Evolutionary conservation across 2,329 filamentous ascomycete genomes (phyloP).

Genomic region (Passalora sequoiae): DNA sequence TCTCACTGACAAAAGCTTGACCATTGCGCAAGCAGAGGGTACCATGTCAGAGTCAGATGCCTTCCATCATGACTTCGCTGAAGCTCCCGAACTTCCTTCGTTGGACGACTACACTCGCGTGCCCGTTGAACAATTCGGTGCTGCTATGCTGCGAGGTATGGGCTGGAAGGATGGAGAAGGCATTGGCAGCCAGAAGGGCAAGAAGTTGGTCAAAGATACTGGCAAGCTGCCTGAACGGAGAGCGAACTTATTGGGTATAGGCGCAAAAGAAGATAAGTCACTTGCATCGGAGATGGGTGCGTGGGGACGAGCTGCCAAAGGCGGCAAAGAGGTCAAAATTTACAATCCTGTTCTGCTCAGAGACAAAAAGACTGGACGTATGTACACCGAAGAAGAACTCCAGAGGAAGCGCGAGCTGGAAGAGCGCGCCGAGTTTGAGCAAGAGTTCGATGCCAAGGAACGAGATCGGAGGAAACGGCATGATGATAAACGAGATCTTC

Average conservation of each 20-base stretch:
- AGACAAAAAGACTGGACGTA: conserved; percentile 59
- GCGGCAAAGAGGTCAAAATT: conserved; percentile 51
- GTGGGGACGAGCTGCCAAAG: conserved; percentile 64
- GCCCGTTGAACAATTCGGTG: conserved; percentile 91
- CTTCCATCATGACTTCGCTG: conserved; percentile 55
- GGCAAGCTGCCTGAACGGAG: conserved; percentile 63
- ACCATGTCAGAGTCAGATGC: conserved; percentile 33
- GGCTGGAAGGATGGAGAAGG: conserved; percentile 75
- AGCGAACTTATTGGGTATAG: conserved; percentile 78
- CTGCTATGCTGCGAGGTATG: conserved; percentile 85
- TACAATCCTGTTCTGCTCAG: conserved; percentile 59
- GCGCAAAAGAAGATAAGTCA: conserved; percentile 69
- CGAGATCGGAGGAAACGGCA: conserved; percentile 33
- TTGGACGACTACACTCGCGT: conserved; percentile 82
- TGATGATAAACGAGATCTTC: conserved; percentile 12
- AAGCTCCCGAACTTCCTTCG: conserved; percentile 68
- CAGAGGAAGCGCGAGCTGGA: conserved; percentile 41
- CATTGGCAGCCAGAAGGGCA: conserved; percentile 50
- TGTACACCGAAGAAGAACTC: conserved; percentile 58
- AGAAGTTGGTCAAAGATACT: conserved; percentile 40
- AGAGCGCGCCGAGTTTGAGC: conserved; percentile 45
- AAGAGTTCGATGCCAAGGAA: conserved; percentile 39
- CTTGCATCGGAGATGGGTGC: conserved; percentile 66
- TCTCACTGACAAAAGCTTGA: conserved; percentile 32
- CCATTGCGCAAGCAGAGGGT: conserved; percentile 34